phyloP scores from a whole-genome alignment of 2,329 filamentous ascomycete species.

The Dissoconium aciculare region DNA sequence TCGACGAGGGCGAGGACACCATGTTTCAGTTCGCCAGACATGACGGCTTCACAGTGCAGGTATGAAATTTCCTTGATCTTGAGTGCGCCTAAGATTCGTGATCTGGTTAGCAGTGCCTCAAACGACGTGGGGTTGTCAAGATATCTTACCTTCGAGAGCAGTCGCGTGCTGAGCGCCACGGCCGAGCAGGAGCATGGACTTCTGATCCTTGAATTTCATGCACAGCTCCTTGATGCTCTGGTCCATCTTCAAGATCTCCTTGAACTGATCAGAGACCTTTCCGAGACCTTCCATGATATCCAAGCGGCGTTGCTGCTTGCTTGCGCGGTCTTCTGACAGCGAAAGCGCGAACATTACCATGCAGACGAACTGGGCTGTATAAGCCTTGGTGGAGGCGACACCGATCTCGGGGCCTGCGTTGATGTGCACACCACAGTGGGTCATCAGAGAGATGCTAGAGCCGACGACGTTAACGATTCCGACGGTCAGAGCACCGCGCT shows the following conservation, averaged over 20 bases:
- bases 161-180: slow-evolving; percentile 95
- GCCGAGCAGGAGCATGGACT: slow-evolving; percentile 82
- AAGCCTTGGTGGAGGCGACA: slow-evolving; percentile 97
- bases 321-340: slow-evolving; percentile 88
- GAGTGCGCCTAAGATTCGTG: slow-evolving; percentile 47
- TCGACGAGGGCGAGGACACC: slow-evolving; percentile 94
- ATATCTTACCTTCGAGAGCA: slow-evolving; percentile 60
- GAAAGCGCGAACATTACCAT: slow-evolving; percentile 99
- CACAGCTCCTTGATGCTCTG: slow-evolving; percentile 90
- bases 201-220: slow-evolving; percentile 90
- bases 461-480: slow-evolving; percentile 98
- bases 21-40: slow-evolving; percentile 99
- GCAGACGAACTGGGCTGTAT: slow-evolving; percentile 97
- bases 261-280: slow-evolving; percentile 82
- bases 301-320: slow-evolving; percentile 78
- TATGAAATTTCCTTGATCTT: slow-evolving; percentile 99
- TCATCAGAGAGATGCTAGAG: slow-evolving; percentile 95
- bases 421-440: slow-evolving; percentile 98
- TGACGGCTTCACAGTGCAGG: slow-evolving; percentile 97
- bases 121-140: not conserved
- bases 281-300: slow-evolving; percentile 92
- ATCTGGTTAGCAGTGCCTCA: slow-evolving; percentile 10
- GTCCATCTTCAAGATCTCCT: slow-evolving; percentile 78
- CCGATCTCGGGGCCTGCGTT: slow-evolving; percentile 97
- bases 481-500: slow-evolving; percentile 91